Evolutionary conservation across 441 rosid species (phyloP), one percentile per base, ranked within the genome.

Genomic region (Sinapis alba): DNA sequence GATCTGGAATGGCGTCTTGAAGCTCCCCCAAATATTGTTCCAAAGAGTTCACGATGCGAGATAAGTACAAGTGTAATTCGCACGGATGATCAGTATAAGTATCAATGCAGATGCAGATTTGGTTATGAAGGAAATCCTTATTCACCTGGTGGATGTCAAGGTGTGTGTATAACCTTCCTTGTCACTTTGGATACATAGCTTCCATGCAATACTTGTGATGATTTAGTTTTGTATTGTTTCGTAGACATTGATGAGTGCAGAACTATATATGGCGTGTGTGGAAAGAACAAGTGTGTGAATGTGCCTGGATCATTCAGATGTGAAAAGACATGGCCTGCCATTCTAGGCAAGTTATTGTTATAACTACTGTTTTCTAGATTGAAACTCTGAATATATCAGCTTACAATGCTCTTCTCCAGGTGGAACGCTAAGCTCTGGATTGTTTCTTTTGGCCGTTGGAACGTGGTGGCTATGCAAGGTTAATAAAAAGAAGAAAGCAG

Each of bases 111-210:
- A 2, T 45, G 51, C 16, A 45, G 19, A 45, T 6, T 5, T 45
- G 51, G 51, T 45, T 45, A 45, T 36, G 34, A 62, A 16, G 89
- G 87, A 24, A 82, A 86, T 34, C 87, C 87, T 0, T 84, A 86
- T 0, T 58, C 79, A 32, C n/a, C 67, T 19, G 12, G 38, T 9
- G 89, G 84, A 3, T 86, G 89, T 65, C 68, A 64, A 76, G 85
- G 87, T 83, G n/a, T 1, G 51, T 34, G 26, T 4, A 41, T 41
- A 41, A 41, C 2, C 56, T 72, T 72, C 20, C 8, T 32, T 51
- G 18, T 32, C 38, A 32, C 9, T 32, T 32, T 32, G 38, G 38
- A 32, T 34, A 38, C n/a, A n/a, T 41, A 41, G 47, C 47, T 41
- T 41, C 43, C 12, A 36, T 36, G n/a, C 43, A 36, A 11, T 36